These are phyloP conservation scores for Backusella psychrophila DNA, from an alignment of 192 early-diverging fungal genomes.

Conservation along the genomic window DNA sequence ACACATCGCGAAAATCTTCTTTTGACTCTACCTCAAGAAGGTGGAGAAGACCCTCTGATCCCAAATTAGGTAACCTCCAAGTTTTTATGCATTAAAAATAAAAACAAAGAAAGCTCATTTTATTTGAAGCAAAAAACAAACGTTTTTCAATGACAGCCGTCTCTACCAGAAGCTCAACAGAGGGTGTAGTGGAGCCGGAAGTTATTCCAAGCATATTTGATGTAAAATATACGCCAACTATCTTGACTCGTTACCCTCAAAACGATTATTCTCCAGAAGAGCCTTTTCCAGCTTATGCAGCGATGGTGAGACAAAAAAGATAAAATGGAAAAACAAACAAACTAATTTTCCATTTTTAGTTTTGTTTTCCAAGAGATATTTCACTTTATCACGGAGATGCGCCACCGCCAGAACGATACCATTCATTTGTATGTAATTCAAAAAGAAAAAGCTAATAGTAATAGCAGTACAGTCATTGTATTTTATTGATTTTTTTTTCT, in stretches of 20 bases:
- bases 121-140: neutral
- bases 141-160: neutral
- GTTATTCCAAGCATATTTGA: constrained; percentile 25
- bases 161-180: neutral
- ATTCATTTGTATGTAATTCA: constrained; percentile 35
- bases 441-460: neutral
- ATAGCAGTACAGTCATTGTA: neutral
- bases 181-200: neutral
- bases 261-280: constrained; percentile 19
- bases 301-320: constrained; percentile 26
- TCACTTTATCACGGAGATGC: constrained; percentile 16
- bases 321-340: neutral
- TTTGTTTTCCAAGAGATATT: constrained; percentile 39
- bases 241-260: constrained; percentile 25
- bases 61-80: constrained; percentile 6
- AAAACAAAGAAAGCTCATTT: neutral
- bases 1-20: neutral
- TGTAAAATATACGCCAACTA: constrained; percentile 23
- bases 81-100: neutral
- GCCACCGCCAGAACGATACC: constrained; percentile 25
- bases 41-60: constrained; percentile 10
- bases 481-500: neutral
- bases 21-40: neutral
- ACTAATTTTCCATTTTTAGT: constrained; percentile 13
- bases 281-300: constrained; percentile 28